Evolutionary conservation across 106 monocot genomes (phyloP).

Genomic region (Vanilla planifolia): DNA sequence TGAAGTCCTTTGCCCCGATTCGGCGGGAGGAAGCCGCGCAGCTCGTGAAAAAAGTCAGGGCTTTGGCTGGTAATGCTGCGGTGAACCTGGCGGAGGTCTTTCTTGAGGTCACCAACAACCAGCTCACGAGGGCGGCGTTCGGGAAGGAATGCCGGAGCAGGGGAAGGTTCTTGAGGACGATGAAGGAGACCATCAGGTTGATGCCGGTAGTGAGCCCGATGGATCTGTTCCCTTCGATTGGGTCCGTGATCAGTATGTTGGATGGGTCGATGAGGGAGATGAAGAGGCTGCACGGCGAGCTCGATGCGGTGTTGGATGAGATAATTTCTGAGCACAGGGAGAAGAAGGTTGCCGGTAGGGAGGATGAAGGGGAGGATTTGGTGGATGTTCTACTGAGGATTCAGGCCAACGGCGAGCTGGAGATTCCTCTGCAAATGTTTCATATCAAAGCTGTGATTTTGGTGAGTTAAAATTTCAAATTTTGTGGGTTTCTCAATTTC

Average conservation of each 20-base stretch:
- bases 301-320: constrained; percentile 1
- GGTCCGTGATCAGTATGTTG: not conserved
- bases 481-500: too few species aligned
- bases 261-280: not conserved
- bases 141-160: constrained; percentile 2
- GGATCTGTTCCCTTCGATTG: constrained; percentile 13
- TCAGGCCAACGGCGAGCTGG: not conserved
- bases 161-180: not conserved
- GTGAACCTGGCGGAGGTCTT: not conserved
- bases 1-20: not conserved
- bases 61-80: too few species aligned
- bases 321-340: constrained; percentile 4
- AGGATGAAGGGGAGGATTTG: not conserved
- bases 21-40: not conserved
- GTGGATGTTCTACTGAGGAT: constrained; percentile 14
- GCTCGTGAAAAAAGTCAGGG: not conserved
- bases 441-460: constrained; percentile 15
- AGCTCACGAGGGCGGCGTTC: not conserved
- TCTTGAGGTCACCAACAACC: not conserved
- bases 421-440: not conserved
- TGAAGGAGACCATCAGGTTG: not conserved
- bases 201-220: not conserved
- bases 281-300: not conserved
- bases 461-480: constrained; percentile 7
- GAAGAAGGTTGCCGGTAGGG: not conserved